Conservation (phyloP, 2,329 filamentous ascomycete species). For the Macroventuria anomochaeta region DNA sequence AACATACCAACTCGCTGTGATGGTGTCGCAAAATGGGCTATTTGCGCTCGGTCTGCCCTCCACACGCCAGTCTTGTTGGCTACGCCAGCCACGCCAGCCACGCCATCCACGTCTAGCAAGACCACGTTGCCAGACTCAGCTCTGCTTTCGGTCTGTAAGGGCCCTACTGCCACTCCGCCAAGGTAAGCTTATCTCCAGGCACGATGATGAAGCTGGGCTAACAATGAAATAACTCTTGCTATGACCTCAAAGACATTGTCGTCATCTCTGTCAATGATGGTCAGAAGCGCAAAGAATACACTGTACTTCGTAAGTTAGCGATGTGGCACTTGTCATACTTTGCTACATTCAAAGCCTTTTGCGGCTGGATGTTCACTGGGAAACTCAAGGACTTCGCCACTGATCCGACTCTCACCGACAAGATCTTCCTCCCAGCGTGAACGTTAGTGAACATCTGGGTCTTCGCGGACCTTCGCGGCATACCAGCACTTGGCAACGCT, state of each 20-base stretch:
- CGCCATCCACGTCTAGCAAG: no score
- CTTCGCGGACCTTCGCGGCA: neutral
- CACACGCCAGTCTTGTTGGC: no score
- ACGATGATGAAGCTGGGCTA: neutral
- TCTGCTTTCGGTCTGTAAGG: neutral
- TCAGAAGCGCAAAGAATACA: neutral
- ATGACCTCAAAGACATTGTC: neutral
- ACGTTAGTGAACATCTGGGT: neutral
- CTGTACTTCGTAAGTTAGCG: neutral
- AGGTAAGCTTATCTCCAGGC: neutral
- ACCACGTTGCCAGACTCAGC: neutral
- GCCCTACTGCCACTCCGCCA: neutral
- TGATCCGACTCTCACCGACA: no score
- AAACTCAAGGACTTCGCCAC: neutral
- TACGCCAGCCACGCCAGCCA: no score
- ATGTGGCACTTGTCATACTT: neutral
- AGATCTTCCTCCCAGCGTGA: no score
- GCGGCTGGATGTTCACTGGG: neutral
- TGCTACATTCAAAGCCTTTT: neutral
- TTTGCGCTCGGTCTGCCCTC: no score
- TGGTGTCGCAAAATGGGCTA: no score
- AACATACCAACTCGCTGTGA: no score
- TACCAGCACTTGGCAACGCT: neutral
- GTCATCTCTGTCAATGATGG: neutral
- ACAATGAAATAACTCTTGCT: neutral